Conservation (phyloP, 495 filamentous ascomycete species). For the Pyronema domesticum region DNA sequence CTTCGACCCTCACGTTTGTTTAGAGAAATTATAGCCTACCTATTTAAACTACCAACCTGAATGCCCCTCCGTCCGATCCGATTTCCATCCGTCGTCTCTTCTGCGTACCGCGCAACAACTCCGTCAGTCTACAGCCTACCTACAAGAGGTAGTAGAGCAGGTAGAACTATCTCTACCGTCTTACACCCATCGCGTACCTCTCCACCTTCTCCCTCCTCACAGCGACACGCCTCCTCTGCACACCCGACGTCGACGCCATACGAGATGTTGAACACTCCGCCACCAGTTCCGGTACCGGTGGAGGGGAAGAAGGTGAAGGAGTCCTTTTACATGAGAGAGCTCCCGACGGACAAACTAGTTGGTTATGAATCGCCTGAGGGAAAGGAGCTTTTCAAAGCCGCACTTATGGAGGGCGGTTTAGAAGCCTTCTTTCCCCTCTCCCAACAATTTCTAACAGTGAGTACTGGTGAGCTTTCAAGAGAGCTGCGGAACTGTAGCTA, state of each 20-base stretch:
- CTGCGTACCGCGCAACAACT: conserved; percentile 3
- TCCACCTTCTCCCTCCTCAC: conserved; percentile 10
- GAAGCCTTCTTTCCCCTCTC: conserved; percentile 23
- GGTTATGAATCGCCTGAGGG: conserved; percentile 19
- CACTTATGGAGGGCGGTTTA: conserved; percentile 13
- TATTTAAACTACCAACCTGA: background rate
- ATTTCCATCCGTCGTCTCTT: background rate
- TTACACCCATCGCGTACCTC: conserved; percentile 8
- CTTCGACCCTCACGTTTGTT: background rate
- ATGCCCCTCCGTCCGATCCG: background rate
- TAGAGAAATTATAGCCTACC: background rate
- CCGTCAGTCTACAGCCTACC: conserved; percentile 11
- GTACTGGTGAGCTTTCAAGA: background rate
- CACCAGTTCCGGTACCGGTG: background rate
- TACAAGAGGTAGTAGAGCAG: background rate
- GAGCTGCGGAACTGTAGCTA: background rate
- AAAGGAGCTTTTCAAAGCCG: conserved; percentile 18
- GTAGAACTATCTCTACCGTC: no score
- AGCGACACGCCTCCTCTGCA: conserved; percentile 10
- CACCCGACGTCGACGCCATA: background rate
- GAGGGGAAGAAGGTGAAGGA: background rate
- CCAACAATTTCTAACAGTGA: conserved; percentile 22
- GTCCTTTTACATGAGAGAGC: conserved; percentile 23
- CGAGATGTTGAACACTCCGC: background rate
- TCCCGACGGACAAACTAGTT: conserved; percentile 17